Evolutionary conservation across 495 filamentous ascomycete genomes (phyloP).

Genomic region (Podospora appendiculata): DNA sequence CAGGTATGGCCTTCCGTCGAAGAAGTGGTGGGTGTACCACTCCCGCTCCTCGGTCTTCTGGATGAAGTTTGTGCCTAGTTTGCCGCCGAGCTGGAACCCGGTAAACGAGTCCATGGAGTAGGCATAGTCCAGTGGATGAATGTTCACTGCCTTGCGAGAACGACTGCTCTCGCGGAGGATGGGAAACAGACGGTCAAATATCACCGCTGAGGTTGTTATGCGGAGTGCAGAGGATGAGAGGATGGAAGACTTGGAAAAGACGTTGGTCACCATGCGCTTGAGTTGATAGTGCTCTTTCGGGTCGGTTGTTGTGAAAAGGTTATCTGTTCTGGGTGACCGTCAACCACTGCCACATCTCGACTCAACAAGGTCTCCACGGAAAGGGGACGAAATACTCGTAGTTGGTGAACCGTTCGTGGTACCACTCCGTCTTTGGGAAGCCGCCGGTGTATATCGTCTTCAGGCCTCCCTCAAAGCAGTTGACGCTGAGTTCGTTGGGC

Average conservation of each 20-base stretch:
- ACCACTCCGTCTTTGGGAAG: conserved; percentile 3
- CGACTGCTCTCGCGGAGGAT: neutral
- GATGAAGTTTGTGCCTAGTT: neutral
- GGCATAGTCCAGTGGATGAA: neutral
- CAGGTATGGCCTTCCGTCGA: neutral
- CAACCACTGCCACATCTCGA: neutral
- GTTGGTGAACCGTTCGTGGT: neutral
- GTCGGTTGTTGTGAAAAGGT: neutral
- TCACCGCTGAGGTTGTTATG: neutral
- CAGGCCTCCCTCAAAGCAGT: neutral
- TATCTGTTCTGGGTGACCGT: neutral
- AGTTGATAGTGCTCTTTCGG: neutral
- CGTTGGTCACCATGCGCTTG: neutral
- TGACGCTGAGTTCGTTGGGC: neutral
- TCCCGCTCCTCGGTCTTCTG: neutral
- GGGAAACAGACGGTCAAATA: neutral
- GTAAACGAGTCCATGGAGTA: neutral
- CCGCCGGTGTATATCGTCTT: neutral
- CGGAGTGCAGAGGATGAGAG: neutral
- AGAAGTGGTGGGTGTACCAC: neutral
- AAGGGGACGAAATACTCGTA: neutral
- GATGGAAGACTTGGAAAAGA: neutral
- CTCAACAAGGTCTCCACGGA: neutral
- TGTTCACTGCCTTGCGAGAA: neutral
- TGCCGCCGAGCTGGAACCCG: neutral